Evolutionary conservation across 164 flowering plant species (phyloP), one percentile per base, ranked within the genome.

Genomic region (Litsea cubeba): DNA sequence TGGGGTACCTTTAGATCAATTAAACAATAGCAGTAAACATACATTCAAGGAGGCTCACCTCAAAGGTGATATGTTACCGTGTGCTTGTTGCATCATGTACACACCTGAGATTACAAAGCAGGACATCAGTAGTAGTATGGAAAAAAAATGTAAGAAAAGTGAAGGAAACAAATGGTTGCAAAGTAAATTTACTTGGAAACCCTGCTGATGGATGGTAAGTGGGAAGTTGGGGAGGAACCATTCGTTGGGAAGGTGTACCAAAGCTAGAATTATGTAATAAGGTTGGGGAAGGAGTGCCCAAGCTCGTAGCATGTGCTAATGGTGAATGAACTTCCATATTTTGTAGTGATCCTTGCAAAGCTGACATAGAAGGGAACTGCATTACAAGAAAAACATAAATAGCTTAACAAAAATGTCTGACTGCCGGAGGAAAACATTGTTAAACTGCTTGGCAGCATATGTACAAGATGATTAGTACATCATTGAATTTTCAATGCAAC

Each of bases 331-430:
- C 78, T 46, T 81, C 74, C 62, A 81, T 24, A 73, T 79, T 87
- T 79, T 88, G 89, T 67, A 88, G 63, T 50, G 88, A 86, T 75
- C 84, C 83, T 81, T 86, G 90, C 79, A 91, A 73, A 66, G 91
- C 72, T 63, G 83, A 58, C 90, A 89, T 81, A 65, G 91, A 85
- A 49, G 89, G 93, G 76, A 87, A 89, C 95, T 91, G 80, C 83
- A 86, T 20, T 50, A 71, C 57, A 76, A 69, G 50, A 20, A 73
- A 71, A 24, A 85, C 22, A 66, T 46, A 66, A 50, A 3, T 25
- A 14, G 18, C 11, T 11, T 11, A 50, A n/a, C 22, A 22, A 70
- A 17, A 51, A 15, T n/a, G 15, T 30, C 51, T 3, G 11, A 25
- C 20, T 54, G 23, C 15, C 12, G 30, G 18, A 35, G 54, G 54